Base-by-base conservation (phyloP, 2,329 filamentous ascomycete genomes). In the Ploettnerulaceae sp. region DNA sequence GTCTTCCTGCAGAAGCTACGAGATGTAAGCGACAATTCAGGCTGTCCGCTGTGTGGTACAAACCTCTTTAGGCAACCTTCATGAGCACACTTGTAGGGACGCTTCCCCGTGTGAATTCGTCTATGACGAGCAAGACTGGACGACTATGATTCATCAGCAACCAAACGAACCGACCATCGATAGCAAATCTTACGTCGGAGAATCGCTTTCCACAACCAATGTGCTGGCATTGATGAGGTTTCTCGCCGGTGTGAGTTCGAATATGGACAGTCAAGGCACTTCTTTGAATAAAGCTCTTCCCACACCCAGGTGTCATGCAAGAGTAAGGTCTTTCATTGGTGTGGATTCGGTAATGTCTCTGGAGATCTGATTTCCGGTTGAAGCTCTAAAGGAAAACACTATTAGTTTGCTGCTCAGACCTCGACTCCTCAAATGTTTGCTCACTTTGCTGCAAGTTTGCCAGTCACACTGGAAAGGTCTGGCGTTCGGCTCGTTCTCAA, bases 211-310 rank as follows among this genome's bases (percentile, higher is more conserved):
- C 78, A 58, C 82, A 86, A 15, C 77, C 80, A 20, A 75, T 66
- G 54, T 82, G 76, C 59, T 81, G 74, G 59, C 82, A 86, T 57
- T 79, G 74, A 56, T 86, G 81, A 48, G 82, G 82, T 65, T 86
- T 86, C 68, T 86, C 82, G 47, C 81, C 81, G 1, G 81, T 85
- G 54, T 85, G 82, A 9, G 81, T 85, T 53, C 82, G 76, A 47
- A 81, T 82, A 62, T 86, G 82, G 31, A 86, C 82, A 2, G 81
- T 85, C 55, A 86, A 66, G 29, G 82, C 82, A 64, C 81, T 85
- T 51, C 81, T 71, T 59, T 86, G 82, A 54, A 85, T 85, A 64
- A 86, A 86, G 64, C 78, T 81, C 67, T 86, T 85, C 34, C 78
- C 77, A 60, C 82, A 86, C 5, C 74, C 77, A 7, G 71, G 71